Percentiles rank a stretch among this genome's conserved stretches.
phyloP scores from a whole-genome alignment of 1,284 basidiomycete genomes.

The Puccinia hordei region DNA sequence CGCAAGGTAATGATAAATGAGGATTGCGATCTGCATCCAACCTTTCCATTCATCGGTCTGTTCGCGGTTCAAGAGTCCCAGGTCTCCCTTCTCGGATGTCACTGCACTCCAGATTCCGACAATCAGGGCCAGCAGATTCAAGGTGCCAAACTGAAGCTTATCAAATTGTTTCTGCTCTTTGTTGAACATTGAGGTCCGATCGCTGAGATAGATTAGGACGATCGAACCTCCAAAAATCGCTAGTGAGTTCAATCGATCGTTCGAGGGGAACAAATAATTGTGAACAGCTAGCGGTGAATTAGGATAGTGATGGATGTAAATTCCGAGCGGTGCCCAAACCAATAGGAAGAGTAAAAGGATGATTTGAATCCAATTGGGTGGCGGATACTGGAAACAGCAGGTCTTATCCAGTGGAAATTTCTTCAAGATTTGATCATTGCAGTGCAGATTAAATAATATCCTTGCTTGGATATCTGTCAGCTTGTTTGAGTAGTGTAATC shows the following conservation, averaged over 20 bases:
- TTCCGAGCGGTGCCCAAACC: constrained; percentile 66
- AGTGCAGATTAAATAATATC: constrained; percentile 76
- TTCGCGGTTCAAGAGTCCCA: constrained; percentile 82
- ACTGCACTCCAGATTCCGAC: constrained; percentile 70
- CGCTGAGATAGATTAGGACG: constrained; percentile 72
- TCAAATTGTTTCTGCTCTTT: constrained; percentile 84
- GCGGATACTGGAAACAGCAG: constrained; percentile 77
- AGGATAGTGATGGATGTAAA: constrained; percentile 58
- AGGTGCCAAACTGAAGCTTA: constrained; percentile 68
- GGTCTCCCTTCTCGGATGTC: constrained; percentile 71
- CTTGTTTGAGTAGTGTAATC: constrained; percentile 73
- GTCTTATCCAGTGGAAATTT: constrained; percentile 74
- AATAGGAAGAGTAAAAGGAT: constrained; percentile 65
- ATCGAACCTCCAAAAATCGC: constrained; percentile 69
- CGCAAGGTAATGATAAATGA: constrained; percentile 84
- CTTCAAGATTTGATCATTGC: constrained; percentile 74
- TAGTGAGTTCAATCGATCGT: constrained; percentile 61
- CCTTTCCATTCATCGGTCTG: constrained; percentile 95
- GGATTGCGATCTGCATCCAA: constrained; percentile 89
- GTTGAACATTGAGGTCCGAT: constrained; percentile 77
- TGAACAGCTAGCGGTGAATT: constrained; percentile 51
- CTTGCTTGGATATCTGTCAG: constrained; percentile 73
- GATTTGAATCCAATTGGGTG: constrained; percentile 68
- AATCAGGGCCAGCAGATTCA: constrained; percentile 65
- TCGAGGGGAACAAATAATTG: constrained; percentile 61